Evolutionary conservation across 192 early-diverging fungal species (phyloP), one percentile per base, ranked within the genome.

Genomic region (Umbelopsis sp.): DNA sequence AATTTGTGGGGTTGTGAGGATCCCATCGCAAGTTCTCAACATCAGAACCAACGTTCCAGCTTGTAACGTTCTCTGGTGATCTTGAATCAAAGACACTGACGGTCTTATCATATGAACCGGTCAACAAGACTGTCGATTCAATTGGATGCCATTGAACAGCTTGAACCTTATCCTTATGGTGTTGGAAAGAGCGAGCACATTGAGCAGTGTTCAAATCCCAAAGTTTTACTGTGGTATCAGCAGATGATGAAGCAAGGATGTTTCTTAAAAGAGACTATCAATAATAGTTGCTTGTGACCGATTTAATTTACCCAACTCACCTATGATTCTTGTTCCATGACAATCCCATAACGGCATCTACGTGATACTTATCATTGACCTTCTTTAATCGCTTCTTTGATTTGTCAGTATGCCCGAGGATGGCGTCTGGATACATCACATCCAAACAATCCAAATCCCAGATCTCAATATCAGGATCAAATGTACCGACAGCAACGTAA

Each of bases 401-500:
- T 52, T 79, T 90, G 46, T 82, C 78, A 46, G 75, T 71, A 47
- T 84, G 86, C 12, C 98, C 98, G 0, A 99, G 84, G 30, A 99
- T 91, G 41, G 91, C 81, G 66, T 95, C 90, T 6, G 98, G 98
- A 75, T 93, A 97, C 85, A 94, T 89, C 41, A 87, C 84, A 76
- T 99, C 98, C 20, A 97, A 75, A 1, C 84, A 86, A 70, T 99
- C 98, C 47, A 98, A 80, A 80, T 98, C 92, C 98, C 98, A 99
- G 73, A 99, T 96, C 77, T 99, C 98, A 58, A 99, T 97, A 66
- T 91, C 91, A 2, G 98, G 96, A 68, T 98, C 95, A 84, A 98
- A 98, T 20, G 97, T 98, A 46, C 93, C 98, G 51, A 99, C 88
- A 2, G 98, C 98, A 41, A 96, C 91, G 80, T 91, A 99, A 81